These are phyloP conservation scores for Hawksworthiomyces lignivorus DNA, from an alignment of 2,329 filamentous ascomycete species.

Conservation along the genomic window DNA sequence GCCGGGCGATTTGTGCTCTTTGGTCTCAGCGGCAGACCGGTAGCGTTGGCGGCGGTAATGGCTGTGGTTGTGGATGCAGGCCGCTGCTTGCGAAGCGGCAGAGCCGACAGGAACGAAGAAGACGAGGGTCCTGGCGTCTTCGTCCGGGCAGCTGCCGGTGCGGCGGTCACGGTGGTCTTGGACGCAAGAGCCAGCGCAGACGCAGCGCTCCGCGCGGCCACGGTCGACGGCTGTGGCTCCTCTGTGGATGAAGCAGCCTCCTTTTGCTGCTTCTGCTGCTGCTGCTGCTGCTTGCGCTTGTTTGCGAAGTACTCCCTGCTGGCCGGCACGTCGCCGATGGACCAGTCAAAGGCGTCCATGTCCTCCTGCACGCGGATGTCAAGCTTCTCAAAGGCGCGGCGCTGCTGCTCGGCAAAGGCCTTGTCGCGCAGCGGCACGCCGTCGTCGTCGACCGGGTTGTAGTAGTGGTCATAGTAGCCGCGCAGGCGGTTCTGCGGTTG, in stretches of 20 bases:
- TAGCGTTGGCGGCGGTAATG: no score
- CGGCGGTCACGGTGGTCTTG: constrained; percentile 15
- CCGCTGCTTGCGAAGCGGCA: constrained; percentile 11
- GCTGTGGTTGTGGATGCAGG: background rate
- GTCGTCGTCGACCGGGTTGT: constrained; percentile 58
- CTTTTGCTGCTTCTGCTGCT: background rate
- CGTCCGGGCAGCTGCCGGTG: constrained; percentile 16
- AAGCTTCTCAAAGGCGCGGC: constrained; percentile 44
- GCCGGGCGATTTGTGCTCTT: constrained; percentile 17
- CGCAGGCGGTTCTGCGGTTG: constrained; percentile 52
- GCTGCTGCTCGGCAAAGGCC: constrained; percentile 48
- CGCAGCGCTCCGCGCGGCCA: constrained; percentile 48
- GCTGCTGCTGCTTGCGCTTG: constrained; percentile 3
- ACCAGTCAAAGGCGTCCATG: constrained; percentile 56
- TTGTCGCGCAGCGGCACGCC: constrained; percentile 56
- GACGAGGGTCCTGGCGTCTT: constrained; percentile 14
- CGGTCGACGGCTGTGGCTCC: constrained; percentile 33
- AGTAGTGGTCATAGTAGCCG: constrained; percentile 54
- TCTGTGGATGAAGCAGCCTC: background rate
- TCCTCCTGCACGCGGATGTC: constrained; percentile 62
- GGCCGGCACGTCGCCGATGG: constrained; percentile 47
- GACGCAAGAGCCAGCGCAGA: constrained; percentile 39
- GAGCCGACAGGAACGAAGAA: constrained; percentile 7
- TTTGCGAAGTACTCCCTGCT: constrained; percentile 29
- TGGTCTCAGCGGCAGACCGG: constrained; percentile 7